Evolutionary conservation across 768 basidiomycete species (phyloP), one percentile per base, ranked within the genome.

Genomic region (Coprinellus aureogranulatus): DNA sequence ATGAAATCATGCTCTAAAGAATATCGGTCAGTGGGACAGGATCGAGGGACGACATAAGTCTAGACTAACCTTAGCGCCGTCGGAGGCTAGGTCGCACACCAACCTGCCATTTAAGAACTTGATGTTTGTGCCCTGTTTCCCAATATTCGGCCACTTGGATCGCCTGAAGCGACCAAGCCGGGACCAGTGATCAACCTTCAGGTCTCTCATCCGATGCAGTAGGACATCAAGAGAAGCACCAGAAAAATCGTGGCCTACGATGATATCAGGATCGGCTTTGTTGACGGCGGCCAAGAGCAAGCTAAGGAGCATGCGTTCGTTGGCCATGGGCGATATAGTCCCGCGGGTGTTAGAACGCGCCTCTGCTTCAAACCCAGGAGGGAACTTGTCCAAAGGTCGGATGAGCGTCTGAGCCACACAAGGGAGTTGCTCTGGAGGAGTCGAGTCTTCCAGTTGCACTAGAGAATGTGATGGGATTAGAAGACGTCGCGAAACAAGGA

Each of bases 191-290:
- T 96, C 92, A 8, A 84, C 85, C 67, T 95, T 93, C 46, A 94
- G 81, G 56, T 96, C 91, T 59, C 86, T 84, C 89, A 98, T 89
- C 0, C 97, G 87, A 65, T 90, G 87, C 12, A 99, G 81, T 20
- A 99, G 77, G 14, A 97, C 89, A 63, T 98, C 97, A 23, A 97
- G 81, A 1, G 89, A 88, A 25, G 89, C 89, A 4, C 92, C 94
- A 4, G 93, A 75, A 70, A 99, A 97, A 53, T 98, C 94, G 64
- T 98, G 94, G 0, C 97, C 95, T 34, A 99, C 82, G 53, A 98
- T 84, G 22, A 98, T 85, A 65, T 99, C 97, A 0, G 97, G 95
- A 65, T 99, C 97, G 20, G 90, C 81, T 66, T 89, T 89, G 67
- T 90, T 82, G 44, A 98, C 80, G 4, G 86, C 81, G 88, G 94